Percentiles rank a stretch among this genome's conserved stretches.
phyloP scores from a whole-genome alignment of 768 basidiomycete species.

The Phylloporus scabripes region DNA sequence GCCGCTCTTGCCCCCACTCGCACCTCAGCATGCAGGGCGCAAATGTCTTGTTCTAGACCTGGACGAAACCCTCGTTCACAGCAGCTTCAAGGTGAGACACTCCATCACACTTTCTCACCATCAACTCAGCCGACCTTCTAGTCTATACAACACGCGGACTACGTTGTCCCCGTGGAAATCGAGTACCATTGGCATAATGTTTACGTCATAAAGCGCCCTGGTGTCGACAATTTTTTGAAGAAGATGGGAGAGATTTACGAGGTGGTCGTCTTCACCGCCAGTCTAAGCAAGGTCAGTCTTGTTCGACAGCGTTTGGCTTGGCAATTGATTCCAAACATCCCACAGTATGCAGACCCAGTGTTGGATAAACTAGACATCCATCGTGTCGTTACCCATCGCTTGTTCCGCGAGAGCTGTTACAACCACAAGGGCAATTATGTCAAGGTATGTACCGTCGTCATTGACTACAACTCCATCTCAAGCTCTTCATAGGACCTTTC shows the following conservation, averaged over 20 bases:
- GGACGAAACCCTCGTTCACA: constrained; percentile 95
- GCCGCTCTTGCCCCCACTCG: constrained; percentile 83
- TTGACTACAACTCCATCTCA: not conserved
- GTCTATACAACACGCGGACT: constrained; percentile 94
- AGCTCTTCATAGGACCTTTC: constrained; percentile 77
- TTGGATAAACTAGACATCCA: constrained; percentile 94
- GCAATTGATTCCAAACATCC: constrained; percentile 8
- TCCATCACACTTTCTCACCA: not conserved
- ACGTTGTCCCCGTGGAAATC: constrained; percentile 98
- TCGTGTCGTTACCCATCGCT: constrained; percentile 85
- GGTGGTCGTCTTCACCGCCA: constrained; percentile 96
- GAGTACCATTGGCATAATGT: constrained; percentile 98
- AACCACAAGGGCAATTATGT: constrained; percentile 99
- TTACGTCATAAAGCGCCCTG: constrained; percentile 97
- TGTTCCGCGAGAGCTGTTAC: constrained; percentile 98
- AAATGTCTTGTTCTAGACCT: constrained; percentile 97
- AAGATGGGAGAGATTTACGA: constrained; percentile 99
- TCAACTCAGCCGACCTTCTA: constrained; percentile 30
- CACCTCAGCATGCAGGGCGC: constrained; percentile 73
- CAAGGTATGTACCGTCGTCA: constrained; percentile 56
- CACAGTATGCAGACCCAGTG: constrained; percentile 95
- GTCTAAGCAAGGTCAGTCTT: constrained; percentile 82
- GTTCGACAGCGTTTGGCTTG: not conserved
- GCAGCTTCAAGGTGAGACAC: constrained; percentile 85
- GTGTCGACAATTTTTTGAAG: constrained; percentile 94